A percentile compares a stretch with the other conserved stretches of the same genome.
Evolutionary conservation across 2,329 filamentous ascomycete genomes (phyloP).

Genomic region (Fusarium oligoseptatum): DNA sequence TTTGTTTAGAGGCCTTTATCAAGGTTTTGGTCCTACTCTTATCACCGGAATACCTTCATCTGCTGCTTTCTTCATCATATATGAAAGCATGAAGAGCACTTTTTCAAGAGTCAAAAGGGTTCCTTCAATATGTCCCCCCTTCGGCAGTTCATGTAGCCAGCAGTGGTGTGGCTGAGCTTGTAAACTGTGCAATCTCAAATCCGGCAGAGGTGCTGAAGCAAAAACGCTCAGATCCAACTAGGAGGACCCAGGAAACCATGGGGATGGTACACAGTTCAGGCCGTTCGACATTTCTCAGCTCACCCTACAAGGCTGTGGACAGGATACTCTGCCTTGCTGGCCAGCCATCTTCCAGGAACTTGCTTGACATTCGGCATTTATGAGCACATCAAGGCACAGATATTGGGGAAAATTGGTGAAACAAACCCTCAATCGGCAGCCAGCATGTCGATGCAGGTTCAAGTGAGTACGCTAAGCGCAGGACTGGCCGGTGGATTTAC

Average conservation of each 20-base stretch:
- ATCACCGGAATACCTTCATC: slow-evolving; percentile 31
- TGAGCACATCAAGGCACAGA: slow-evolving; percentile 23
- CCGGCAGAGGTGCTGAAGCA: slow-evolving; percentile 33
- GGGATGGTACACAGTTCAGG: slow-evolving; percentile 11
- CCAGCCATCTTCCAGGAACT: slow-evolving; percentile 30
- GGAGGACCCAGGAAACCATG: neutral
- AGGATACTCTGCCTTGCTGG: slow-evolving; percentile 26
- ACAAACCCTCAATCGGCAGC: neutral
- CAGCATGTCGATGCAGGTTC: slow-evolving; percentile 12
- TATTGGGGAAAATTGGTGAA: neutral
- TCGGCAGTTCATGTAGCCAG: slow-evolving; percentile 21
- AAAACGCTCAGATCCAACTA: slow-evolving; percentile 21
- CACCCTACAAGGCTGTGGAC: slow-evolving; percentile 31
- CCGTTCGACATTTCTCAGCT: slow-evolving; percentile 20
- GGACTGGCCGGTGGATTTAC: slow-evolving; percentile 28
- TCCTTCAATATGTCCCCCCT: neutral
- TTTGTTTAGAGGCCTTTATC: slow-evolving; percentile 23
- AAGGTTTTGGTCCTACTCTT: slow-evolving; percentile 21
- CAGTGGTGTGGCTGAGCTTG: slow-evolving; percentile 30
- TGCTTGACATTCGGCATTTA: slow-evolving; percentile 32
- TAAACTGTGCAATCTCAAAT: slow-evolving; percentile 34
- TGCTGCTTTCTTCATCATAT: slow-evolving; percentile 30
- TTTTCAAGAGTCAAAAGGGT: slow-evolving; percentile 6
- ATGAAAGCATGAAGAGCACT: slow-evolving; percentile 18
- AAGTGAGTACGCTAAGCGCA: slow-evolving; percentile 26